A percentile compares a stretch with the other conserved stretches of the same genome.
Evolutionary conservation across 306 rosid genomes (phyloP).

Genomic region (Glycyrrhiza uralensis): DNA sequence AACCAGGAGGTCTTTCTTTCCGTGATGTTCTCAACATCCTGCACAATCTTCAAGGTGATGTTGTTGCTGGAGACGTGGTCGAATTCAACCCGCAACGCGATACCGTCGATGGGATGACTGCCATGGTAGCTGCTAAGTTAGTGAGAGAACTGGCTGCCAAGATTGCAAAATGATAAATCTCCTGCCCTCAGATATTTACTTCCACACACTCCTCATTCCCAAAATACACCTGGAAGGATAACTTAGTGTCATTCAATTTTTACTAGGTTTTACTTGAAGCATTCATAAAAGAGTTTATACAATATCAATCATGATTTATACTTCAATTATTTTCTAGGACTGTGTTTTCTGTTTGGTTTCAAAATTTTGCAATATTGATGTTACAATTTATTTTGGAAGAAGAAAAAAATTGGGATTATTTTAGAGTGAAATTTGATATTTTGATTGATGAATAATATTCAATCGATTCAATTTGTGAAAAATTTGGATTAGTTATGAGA

Average conservation of each 20-base stretch:
- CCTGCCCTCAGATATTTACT: neutral
- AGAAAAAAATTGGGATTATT: too few relatives aligned
- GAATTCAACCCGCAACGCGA: slow-evolving; percentile 96
- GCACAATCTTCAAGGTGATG: slow-evolving; percentile 82
- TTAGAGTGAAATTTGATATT: too few relatives aligned
- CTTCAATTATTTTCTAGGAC: neutral
- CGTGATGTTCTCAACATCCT: slow-evolving; percentile 87
- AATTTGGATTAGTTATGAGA: too few relatives aligned
- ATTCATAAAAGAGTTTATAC: neutral
- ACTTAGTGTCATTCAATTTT: slow-evolving; percentile 1
- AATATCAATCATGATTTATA: neutral
- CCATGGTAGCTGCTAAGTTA: slow-evolving; percentile 97
- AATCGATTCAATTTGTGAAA: too few relatives aligned
- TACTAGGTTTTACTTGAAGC: neutral
- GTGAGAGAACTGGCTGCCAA: slow-evolving; percentile 88
- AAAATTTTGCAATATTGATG: neutral
- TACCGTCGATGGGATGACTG: slow-evolving; percentile 95
- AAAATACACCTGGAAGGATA: neutral
- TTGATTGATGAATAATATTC: too few relatives aligned
- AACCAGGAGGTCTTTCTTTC: slow-evolving; percentile 94
- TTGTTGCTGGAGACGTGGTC: slow-evolving; percentile 85
- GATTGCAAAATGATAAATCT: slow-evolving; percentile 58
- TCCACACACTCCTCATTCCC: neutral
- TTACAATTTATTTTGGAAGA: neutral
- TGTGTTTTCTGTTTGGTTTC: neutral